Base-by-base conservation (phyloP, 768 basidiomycete genomes). In the Nidularia pulvinata region DNA sequence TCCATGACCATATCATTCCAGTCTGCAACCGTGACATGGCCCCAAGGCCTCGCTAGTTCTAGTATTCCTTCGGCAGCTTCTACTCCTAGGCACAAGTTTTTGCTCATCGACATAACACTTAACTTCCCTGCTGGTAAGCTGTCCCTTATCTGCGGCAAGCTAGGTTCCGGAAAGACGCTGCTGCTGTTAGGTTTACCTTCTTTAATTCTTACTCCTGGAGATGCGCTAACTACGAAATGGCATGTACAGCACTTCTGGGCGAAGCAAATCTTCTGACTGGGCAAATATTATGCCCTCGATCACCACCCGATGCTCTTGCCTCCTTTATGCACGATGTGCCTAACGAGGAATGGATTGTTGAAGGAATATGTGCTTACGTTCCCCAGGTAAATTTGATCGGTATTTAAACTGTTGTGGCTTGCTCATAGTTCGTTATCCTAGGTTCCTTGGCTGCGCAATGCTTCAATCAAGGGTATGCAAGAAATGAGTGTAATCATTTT, bases 21-120 rank as follows among this genome's bases (percentile, higher is more conserved):
- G 64, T 89, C 89, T 7, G 93, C 92, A 37, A 96, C 92, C 0
- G 77, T 93, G 47, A 92, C 93, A 1, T 98, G 95, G 95, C 91
- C 95, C 0, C 85, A 88, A 59, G 91, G 94, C 56, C 83, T 89
- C 35, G 55, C 68, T 16, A 71, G 70, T 44, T 60, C 67, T n/a
- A 76, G 80, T 25, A 63, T 62, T 1, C 70, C 79, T 3, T 71
- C 86, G 2, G 76, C 73, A 13, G 76, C 84, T 2, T 70, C 88
- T 0, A 94, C 93, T 0, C 95, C 94, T 7, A 82, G 79, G 55
- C 75, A 83, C 56, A 89, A 88, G 60, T 97, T 97, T 65, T 69
- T 89, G 33, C 79, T 97, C 2, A 73, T 88, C n/a, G 91, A 95
- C 62, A 67, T 96, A 51, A 81, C 79, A 14, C 66, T 95, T 13